Evolutionary conservation across 768 basidiomycete species (phyloP).

Genomic region (Punctularia strigosozonata): DNA sequence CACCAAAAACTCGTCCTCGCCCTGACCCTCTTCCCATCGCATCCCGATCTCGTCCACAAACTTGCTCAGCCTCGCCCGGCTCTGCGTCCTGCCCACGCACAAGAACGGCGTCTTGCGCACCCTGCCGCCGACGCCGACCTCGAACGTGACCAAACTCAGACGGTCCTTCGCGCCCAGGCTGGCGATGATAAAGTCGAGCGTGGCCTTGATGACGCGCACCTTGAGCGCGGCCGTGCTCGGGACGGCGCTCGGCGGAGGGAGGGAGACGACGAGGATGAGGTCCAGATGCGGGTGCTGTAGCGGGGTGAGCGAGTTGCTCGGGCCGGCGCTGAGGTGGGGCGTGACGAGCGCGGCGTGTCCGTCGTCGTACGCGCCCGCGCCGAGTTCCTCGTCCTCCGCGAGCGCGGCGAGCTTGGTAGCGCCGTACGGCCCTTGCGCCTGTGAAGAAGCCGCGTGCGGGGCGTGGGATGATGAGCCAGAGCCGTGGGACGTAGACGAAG

Average conservation of each 20-base stretch:
- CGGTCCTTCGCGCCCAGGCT: conserved; percentile 71
- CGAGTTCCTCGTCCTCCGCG: conserved; percentile 59
- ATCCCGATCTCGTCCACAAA: conserved; percentile 66
- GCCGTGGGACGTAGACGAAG: conserved; percentile 64
- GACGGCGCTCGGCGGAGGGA: conserved; percentile 61
- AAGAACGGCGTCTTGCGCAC: conserved; percentile 95
- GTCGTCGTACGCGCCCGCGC: conserved; percentile 40
- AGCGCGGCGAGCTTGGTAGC: conserved; percentile 49
- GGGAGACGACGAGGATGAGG: conserved; percentile 81
- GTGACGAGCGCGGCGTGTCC: conserved; percentile 41
- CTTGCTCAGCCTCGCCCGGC: conserved; percentile 55
- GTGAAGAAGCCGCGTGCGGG: background rate
- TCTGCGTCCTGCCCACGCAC: conserved; percentile 53
- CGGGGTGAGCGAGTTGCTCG: conserved; percentile 72
- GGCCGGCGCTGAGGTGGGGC: conserved; percentile 60
- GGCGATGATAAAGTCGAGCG: conserved; percentile 77
- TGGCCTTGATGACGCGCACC: conserved; percentile 76
- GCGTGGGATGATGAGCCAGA: conserved; percentile 17
- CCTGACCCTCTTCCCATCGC: conserved; percentile 17
- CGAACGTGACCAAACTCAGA: conserved; percentile 84
- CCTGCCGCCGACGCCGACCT: conserved; percentile 70
- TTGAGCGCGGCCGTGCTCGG: conserved; percentile 81
- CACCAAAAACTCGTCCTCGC: conserved; percentile 46
- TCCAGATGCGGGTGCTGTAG: conserved; percentile 84
- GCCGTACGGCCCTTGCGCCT: conserved; percentile 5